Percentiles rank a stretch among this genome's conserved stretches.
These are phyloP conservation scores for Durotheca rogersii DNA, from an alignment of 495 filamentous ascomycete genomes.

Conservation along the genomic window DNA sequence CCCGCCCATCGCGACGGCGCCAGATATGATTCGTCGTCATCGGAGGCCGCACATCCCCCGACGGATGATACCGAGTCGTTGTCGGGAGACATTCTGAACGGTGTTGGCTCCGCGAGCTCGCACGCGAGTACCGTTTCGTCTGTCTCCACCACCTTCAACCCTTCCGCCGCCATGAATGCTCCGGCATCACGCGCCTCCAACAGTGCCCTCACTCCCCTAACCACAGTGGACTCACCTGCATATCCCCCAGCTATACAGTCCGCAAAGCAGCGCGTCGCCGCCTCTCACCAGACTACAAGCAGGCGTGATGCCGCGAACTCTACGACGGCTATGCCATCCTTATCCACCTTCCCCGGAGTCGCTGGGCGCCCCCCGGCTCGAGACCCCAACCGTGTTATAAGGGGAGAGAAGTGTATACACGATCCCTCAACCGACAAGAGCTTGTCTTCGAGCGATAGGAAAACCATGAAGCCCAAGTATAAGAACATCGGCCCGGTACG, in stretches of 20 bases:
- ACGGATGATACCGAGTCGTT: conserved; percentile 60
- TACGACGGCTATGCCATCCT: conserved; percentile 16
- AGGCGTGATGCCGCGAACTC: conserved; percentile 31
- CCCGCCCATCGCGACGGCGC: conserved; percentile 35
- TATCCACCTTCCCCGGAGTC: conserved; percentile 32
- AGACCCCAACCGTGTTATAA: conserved; percentile 59
- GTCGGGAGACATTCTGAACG: conserved; percentile 62
- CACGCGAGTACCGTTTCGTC: conserved; percentile 64
- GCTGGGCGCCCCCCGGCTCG: conserved; percentile 61
- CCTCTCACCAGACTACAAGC: conserved; percentile 32
- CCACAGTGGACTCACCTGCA: conserved; percentile 73
- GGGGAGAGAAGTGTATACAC: conserved; percentile 68
- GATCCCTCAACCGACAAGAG: conserved; percentile 68
- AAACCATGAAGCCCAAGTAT: conserved; percentile 66
- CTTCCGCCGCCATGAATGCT: conserved; percentile 49
- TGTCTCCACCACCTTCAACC: conserved; percentile 58
- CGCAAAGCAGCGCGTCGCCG: conserved; percentile 42
- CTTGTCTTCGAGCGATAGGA: conserved; percentile 56
- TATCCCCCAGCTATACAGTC: conserved; percentile 51
- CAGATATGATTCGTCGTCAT: conserved; percentile 40
- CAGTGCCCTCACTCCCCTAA: conserved; percentile 72
- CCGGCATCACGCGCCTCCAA: conserved; percentile 47
- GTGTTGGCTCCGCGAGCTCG: conserved; percentile 66
- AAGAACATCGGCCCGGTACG: conserved; percentile 68
- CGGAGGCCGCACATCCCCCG: conserved; percentile 40